Evolutionary conservation across 2,329 filamentous ascomycete species (phyloP), one percentile per base, ranked within the genome.

Genomic region (Endoconidiophora polonica): DNA sequence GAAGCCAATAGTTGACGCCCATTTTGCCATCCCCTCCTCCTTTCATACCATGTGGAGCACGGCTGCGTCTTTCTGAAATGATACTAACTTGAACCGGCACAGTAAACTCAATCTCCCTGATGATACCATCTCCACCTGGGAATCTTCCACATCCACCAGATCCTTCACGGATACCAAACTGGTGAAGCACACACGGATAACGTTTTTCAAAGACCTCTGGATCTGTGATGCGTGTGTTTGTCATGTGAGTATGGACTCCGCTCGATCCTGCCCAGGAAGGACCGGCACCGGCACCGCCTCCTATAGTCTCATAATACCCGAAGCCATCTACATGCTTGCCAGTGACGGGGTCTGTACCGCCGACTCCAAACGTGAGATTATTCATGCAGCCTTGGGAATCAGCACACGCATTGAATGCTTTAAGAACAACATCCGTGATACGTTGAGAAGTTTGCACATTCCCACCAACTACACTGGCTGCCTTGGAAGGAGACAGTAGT

Each of bases 1-100:
- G 71, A 29, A 93, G 79, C 90, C 90, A 96, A 43, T 93, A 68
- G 57, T 96, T 96, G 54, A 88, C 66, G 0, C 90, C 90, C 46
- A 83, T 81, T 57, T 77, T 66, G 0, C 79, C 90, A 54, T 90
- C 82, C 51, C 79, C 81, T 3, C 90, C 90, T 0, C 90, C 90
- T 20, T 79, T 80, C 53, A 95, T 71, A 0, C 90, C 88, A 16
- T 65, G 65, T 0, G 66, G 85, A 43, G 75, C 75, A 57, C 85
- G 84, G 0, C 88, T 83, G n/a, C 85, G 68, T 10, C 85, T 63
- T 63, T 91, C 85, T 38, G 77, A 83, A 6, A 91, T 66, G 43
- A 91, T 90, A 1, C 77, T 83, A 6, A 85, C 81, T 59, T 86
- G 79, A 2, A 90, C 75, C 0, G 82, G 80, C 48, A 84, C 81